Evolutionary conservation across 2,329 filamentous ascomycete species (phyloP).

Genomic region (Bisporella sp.): DNA sequence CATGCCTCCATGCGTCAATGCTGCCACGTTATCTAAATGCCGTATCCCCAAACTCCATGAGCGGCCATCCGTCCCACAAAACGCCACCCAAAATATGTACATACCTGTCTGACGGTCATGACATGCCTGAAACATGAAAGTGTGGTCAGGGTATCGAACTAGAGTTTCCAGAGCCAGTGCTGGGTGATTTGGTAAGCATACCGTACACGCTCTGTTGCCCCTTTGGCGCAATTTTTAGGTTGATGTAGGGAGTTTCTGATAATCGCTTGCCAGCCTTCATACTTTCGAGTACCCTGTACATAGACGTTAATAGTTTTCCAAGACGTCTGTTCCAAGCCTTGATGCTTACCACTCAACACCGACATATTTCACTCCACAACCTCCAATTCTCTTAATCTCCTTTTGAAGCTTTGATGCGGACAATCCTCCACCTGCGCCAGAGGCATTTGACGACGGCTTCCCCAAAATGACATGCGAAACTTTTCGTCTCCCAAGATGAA

Average conservation of each 20-base stretch:
- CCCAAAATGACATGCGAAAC: slow-evolving; percentile 87
- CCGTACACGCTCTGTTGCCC: slow-evolving; percentile 59
- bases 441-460: slow-evolving; percentile 37
- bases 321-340: neutral
- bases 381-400: slow-evolving; percentile 63
- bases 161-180: neutral
- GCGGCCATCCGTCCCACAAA: slow-evolving; percentile 12
- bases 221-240: slow-evolving; percentile 51
- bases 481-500: slow-evolving; percentile 61
- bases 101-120: slow-evolving; percentile 6
- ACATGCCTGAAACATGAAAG: neutral
- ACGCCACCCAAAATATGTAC: slow-evolving; percentile 8
- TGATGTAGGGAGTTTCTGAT: slow-evolving; percentile 65
- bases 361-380: slow-evolving; percentile 70
- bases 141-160: no score
- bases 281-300: slow-evolving; percentile 69
- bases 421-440: slow-evolving; percentile 63
- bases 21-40: neutral
- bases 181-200: slow-evolving; percentile 32
- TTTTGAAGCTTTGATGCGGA: slow-evolving; percentile 73
- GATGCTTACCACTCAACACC: slow-evolving; percentile 65
- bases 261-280: slow-evolving; percentile 68
- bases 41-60: slow-evolving; percentile 7
- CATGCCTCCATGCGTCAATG: slow-evolving; percentile 7
- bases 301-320: slow-evolving; percentile 2